Conservation (phyloP, 2,329 filamentous ascomycete species). For the Trichoderma sp. region DNA sequence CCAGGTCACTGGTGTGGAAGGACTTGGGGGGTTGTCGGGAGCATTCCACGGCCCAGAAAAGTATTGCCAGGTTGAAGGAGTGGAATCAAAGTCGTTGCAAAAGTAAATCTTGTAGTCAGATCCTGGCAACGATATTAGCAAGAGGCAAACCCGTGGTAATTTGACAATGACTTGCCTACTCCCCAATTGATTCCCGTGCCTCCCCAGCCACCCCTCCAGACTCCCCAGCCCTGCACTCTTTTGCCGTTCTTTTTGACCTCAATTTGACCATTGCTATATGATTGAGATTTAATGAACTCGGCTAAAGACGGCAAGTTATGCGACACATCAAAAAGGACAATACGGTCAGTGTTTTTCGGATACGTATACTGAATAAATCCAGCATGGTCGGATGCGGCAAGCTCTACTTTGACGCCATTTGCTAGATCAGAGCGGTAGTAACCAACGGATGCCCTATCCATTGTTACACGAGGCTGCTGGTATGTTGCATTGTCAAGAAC, state of each 20-base stretch:
- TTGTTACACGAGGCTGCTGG: slow-evolving; percentile 41
- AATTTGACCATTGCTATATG: slow-evolving; percentile 41
- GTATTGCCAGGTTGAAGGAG: slow-evolving; percentile 28
- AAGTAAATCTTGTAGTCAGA: slow-evolving; percentile 23
- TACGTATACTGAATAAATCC: slow-evolving; percentile 54
- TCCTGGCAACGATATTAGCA: background rate
- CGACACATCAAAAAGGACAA: slow-evolving; percentile 46
- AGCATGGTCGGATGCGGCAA: slow-evolving; percentile 47
- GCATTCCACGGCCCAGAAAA: slow-evolving; percentile 34
- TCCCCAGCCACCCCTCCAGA: slow-evolving; percentile 32
- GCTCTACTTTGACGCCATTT: slow-evolving; percentile 47
- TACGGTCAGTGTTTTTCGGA: slow-evolving; percentile 37
- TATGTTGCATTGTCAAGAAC: slow-evolving; percentile 48
- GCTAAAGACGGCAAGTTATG: slow-evolving; percentile 45
- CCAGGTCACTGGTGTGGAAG: slow-evolving; percentile 44
- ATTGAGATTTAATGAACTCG: slow-evolving; percentile 36
- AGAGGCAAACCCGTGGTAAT: background rate
- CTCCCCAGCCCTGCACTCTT: slow-evolving; percentile 46
- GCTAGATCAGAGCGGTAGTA: slow-evolving; percentile 51
- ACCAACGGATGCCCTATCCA: slow-evolving; percentile 48
- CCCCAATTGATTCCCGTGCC: slow-evolving; percentile 16
- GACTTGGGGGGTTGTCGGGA: slow-evolving; percentile 8
- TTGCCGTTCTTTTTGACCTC: slow-evolving; percentile 36
- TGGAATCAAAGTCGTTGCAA: slow-evolving; percentile 24
- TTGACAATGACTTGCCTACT: background rate